phyloP scores from a whole-genome alignment of 2,329 filamentous ascomycete genomes.

The Calonectria honghensis region DNA sequence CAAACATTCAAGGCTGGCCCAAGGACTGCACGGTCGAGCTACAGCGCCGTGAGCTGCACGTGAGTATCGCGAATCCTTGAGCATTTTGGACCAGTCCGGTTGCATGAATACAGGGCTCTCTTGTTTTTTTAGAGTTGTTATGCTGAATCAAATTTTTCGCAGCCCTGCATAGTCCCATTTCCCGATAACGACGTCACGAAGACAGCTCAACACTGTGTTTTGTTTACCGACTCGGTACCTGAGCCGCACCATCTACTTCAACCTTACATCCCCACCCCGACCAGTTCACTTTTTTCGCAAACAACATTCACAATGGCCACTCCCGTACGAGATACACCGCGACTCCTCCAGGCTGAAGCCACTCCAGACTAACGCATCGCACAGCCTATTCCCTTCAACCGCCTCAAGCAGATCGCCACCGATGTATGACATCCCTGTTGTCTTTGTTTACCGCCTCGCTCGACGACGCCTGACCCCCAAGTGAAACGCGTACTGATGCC shows the following conservation, averaged over 20 bases:
- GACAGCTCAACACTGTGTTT: slow-evolving; percentile 51
- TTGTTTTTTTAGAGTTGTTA: slow-evolving; percentile 33
- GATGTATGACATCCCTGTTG: slow-evolving; percentile 75
- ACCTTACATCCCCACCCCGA: slow-evolving; percentile 48
- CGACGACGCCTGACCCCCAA: slow-evolving; percentile 25
- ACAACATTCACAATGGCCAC: slow-evolving; percentile 60
- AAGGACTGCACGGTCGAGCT: slow-evolving; percentile 34
- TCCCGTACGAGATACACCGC: slow-evolving; percentile 56
- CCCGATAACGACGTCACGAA: slow-evolving; percentile 53
- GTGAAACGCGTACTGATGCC: slow-evolving; percentile 41
- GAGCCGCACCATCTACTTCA: slow-evolving; percentile 51
- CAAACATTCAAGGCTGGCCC: slow-evolving; percentile 40
- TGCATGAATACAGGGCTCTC: slow-evolving; percentile 40
- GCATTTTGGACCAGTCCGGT: slow-evolving; percentile 36
- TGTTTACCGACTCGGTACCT: slow-evolving; percentile 56
- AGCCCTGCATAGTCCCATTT: slow-evolving; percentile 46
- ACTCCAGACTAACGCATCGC: slow-evolving; percentile 47
- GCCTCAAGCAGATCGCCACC: slow-evolving; percentile 89
- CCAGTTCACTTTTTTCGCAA: slow-evolving; percentile 42
- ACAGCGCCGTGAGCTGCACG: slow-evolving; percentile 40
- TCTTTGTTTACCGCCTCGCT: slow-evolving; percentile 50
- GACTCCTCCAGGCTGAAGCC: neutral
- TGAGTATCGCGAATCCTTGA: slow-evolving; percentile 38
- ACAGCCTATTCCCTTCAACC: slow-evolving; percentile 84
- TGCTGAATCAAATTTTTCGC: slow-evolving; percentile 44